Base-by-base conservation (phyloP, 768 basidiomycete species). In the Lactarius pseudohatsudake region DNA sequence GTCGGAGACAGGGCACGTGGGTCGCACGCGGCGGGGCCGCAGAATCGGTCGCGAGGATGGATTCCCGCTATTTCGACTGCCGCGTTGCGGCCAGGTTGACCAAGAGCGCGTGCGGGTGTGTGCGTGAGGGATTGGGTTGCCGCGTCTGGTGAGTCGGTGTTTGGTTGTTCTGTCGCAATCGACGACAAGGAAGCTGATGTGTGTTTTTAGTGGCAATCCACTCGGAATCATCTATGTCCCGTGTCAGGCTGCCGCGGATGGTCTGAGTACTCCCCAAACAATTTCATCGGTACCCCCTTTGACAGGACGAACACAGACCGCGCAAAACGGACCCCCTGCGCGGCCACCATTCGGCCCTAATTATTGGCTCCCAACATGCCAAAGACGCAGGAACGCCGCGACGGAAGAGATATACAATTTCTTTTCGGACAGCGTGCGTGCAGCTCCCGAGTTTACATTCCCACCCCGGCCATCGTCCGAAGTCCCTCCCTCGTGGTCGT, bases 41-140 rank as follows among this genome's bases (percentile, higher is more conserved):
- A 0, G 78, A 79, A n/a, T 76, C 78, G 18, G 84, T 91, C 36
- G 80, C 87, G 13, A 77, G 79, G 2, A 78, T 91, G 70, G 84
- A 88, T 64, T 71, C 83, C 6, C 75, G 74, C 13, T 90, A 90
- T 75, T 87, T 89, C 73, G 84, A 85, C 69, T 75, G 81, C 40
- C 69, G 77, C 15, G 76, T 79, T 16, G 77, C 81, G 20, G 80
- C 82, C 45, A 81, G 81, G 74, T 82, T 84, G 74, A 77, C 82
- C 64, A 79, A 78, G 67, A 85, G 82, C 67, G 76, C 84, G 3
- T 90, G 89, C 69, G 87, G 88, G 16, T 91, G 89, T 70, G 74
- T 85, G 45, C 81, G 85, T 40, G 87, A 89, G 74, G 88, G 87
- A 6, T 78, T 91, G 11, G 89, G 86, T 22, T 91, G 89, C 76